A percentile compares a stretch with the other conserved stretches of the same genome.
Evolutionary conservation across 2,329 filamentous ascomycete genomes (phyloP).

Genomic region (Mycosphaerella arachidis): DNA sequence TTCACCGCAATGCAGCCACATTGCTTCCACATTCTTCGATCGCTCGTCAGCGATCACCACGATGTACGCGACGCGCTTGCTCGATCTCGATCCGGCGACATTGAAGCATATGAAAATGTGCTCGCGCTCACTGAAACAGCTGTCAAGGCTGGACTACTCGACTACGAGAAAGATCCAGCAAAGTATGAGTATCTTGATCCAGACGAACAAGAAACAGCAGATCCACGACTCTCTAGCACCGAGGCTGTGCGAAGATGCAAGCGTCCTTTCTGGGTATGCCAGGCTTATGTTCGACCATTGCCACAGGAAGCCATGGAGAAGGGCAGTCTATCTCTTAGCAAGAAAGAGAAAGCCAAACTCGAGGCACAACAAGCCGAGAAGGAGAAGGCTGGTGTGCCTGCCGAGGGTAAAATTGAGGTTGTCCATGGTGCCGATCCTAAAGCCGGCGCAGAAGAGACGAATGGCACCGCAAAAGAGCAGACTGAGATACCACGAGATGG

Average conservation of each 20-base stretch:
- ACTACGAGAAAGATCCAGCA: conserved; percentile 51
- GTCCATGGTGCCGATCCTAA: conserved; percentile 15
- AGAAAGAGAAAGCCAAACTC: conserved; percentile 30
- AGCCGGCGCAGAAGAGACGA: conserved; percentile 8
- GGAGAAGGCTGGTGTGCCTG: conserved; percentile 26
- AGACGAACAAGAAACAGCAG: conserved; percentile 19
- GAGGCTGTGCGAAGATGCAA: conserved; percentile 68
- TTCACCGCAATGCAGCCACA: conserved; percentile 81
- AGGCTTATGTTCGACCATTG: conserved; percentile 79
- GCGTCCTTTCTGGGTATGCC: conserved; percentile 83
- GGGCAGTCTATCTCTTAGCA: conserved; percentile 32
- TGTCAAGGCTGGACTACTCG: conserved; percentile 67
- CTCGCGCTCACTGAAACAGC: conserved; percentile 69
- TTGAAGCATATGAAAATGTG: conserved; percentile 72
- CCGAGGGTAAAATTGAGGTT: conserved; percentile 29
- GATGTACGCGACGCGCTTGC: conserved; percentile 83
- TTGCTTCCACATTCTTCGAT: conserved; percentile 83
- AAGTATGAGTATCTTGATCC: conserved; percentile 27
- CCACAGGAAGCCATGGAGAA: conserved; percentile 68
- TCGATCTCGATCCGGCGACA: conserved; percentile 61
- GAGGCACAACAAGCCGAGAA: conserved; percentile 26
- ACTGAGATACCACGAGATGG: conserved; percentile 43
- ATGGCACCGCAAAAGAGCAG: conserved; percentile 1
- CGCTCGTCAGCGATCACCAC: conserved; percentile 74
- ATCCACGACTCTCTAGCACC: conserved; percentile 35